These are phyloP conservation scores for Citrullus colocynthis DNA, from an alignment of 306 rosid species.

Conservation along the genomic window DNA sequence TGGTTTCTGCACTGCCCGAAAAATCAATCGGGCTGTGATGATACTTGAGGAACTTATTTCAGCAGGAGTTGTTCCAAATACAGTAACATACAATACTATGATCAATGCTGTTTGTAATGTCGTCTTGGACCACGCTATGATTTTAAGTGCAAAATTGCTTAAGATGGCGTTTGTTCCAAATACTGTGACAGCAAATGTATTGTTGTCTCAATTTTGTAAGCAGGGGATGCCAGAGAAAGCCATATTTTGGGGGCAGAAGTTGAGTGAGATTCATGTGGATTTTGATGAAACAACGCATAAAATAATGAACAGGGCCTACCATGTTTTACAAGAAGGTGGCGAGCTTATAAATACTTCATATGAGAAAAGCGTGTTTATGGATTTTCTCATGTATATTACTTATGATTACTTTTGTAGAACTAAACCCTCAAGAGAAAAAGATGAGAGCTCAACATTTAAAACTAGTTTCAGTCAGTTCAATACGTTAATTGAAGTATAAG, in stretches of 20 bases:
- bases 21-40: constrained; percentile 39
- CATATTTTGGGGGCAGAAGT: constrained; percentile 60
- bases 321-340: constrained; percentile 23
- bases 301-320: constrained; percentile 41
- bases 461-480: constrained; percentile 18
- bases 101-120: constrained; percentile 47
- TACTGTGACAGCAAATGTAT: constrained; percentile 39
- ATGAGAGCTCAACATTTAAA: constrained; percentile 20
- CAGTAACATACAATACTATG: constrained; percentile 59
- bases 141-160: constrained; percentile 55
- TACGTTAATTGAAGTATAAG: constrained; percentile 20
- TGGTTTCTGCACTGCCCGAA: constrained; percentile 39
- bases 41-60: constrained; percentile 50
- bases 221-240: constrained; percentile 72
- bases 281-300: constrained; percentile 39
- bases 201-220: constrained; percentile 61
- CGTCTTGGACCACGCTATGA: constrained; percentile 48
- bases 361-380: constrained; percentile 50
- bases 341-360: constrained; percentile 21
- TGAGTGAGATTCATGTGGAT: constrained; percentile 33
- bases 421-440: constrained; percentile 20
- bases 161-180: constrained; percentile 65
- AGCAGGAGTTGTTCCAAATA: constrained; percentile 45
- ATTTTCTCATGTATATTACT: constrained; percentile 65
- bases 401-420: constrained; percentile 44